Conservation (phyloP, 2,329 filamentous ascomycete species). For the Xylariaceae sp. region DNA sequence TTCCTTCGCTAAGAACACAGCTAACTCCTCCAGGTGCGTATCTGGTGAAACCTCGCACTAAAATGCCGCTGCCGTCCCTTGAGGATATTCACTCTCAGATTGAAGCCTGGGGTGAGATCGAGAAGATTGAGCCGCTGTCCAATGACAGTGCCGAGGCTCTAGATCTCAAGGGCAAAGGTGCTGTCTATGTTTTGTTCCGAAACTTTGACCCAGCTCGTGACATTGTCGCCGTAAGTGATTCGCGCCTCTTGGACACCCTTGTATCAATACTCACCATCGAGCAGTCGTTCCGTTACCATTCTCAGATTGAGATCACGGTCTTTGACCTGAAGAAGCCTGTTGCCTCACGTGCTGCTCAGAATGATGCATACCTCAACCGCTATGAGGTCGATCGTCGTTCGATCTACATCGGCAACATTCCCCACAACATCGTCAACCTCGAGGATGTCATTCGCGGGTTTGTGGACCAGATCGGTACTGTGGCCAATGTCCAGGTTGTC, state of each 20-base stretch:
- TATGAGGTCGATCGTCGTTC: constrained; percentile 35
- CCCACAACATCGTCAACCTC: constrained; percentile 20
- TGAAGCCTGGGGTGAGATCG: constrained; percentile 41
- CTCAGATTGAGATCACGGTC: constrained; percentile 28
- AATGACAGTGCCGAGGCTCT: constrained; percentile 31
- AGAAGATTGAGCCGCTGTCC: constrained; percentile 36
- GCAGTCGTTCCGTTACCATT: constrained; percentile 34
- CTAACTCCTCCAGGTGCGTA: constrained; percentile 42
- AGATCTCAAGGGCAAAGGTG: constrained; percentile 29
- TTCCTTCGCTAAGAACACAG: constrained; percentile 12
- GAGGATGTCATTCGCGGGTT: constrained; percentile 24
- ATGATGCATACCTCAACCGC: constrained; percentile 29
- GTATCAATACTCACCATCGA: constrained; percentile 12
- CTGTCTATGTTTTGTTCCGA: constrained; percentile 47
- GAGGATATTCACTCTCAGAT: constrained; percentile 45
- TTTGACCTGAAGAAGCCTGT: constrained; percentile 32
- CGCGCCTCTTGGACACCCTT: neutral
- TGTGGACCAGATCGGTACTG: constrained; percentile 25
- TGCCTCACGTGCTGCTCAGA: constrained; percentile 22
- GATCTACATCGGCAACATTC: constrained; percentile 33
- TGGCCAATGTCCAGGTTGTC: constrained; percentile 29
- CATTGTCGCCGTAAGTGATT: constrained; percentile 41
- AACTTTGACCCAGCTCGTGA: constrained; percentile 50
- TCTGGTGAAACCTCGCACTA: constrained; percentile 39
- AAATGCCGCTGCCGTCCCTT: constrained; percentile 35